Evolutionary conservation across 129 eudicot genomes (phyloP).

Genomic region (Pittosporum tobira): DNA sequence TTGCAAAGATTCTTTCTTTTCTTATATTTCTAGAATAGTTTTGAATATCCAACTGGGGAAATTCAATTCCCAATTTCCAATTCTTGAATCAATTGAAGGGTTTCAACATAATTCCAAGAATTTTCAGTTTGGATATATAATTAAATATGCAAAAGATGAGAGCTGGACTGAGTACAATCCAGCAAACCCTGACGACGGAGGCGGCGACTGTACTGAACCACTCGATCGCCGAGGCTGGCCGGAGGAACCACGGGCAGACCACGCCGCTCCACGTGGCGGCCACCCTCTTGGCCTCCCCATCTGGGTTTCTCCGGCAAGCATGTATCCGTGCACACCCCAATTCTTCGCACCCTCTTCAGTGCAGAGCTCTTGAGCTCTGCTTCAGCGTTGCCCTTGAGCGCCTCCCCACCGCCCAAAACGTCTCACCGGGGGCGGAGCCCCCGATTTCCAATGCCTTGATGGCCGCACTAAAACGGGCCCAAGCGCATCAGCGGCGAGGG

Average conservation of each 20-base stretch:
- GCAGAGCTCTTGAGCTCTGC: constrained; percentile 18
- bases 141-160: constrained; percentile 33
- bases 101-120: too few relatives aligned
- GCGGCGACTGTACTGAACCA: constrained; percentile 76
- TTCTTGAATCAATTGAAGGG: too few relatives aligned
- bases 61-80: neutral
- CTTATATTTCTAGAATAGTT: neutral
- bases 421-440: constrained; percentile 46
- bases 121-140: too few relatives aligned
- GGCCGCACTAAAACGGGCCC: constrained; percentile 90
- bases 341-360: constrained; percentile 19
- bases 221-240: constrained; percentile 83
- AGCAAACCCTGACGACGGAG: constrained; percentile 85
- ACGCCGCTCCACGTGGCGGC: constrained; percentile 99
- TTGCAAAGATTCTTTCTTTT: too few relatives aligned
- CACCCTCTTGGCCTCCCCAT: constrained; percentile 72
- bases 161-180: constrained; percentile 83
- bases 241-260: constrained; percentile 94
- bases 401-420: constrained; percentile 53
- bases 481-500: constrained; percentile 80
- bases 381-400: constrained; percentile 60
- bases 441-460: constrained; percentile 83
- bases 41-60: neutral
- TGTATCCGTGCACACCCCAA: constrained; percentile 17
- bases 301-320: constrained; percentile 33